Conservation (phyloP, 176 grass and related monocot species). For the Leersia perrieri region DNA sequence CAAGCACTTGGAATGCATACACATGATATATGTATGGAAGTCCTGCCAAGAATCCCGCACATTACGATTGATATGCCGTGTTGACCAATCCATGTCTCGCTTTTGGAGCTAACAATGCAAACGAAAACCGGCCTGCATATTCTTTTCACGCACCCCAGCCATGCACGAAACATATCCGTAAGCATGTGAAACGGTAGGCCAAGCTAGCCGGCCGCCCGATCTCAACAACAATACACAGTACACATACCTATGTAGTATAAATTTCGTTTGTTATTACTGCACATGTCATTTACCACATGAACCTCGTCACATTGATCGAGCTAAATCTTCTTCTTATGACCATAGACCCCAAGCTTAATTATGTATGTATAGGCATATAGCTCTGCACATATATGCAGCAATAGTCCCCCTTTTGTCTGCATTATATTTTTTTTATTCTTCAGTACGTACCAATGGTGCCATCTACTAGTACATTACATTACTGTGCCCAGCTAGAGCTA, state of each 20-base stretch:
- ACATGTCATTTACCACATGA: background rate
- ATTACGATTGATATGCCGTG: conserved; percentile 48
- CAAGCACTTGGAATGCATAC: background rate
- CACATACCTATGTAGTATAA: background rate
- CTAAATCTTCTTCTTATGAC: background rate
- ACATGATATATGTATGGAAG: background rate
- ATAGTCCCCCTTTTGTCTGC: background rate
- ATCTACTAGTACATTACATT: background rate
- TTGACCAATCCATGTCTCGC: conserved; percentile 28
- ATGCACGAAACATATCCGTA: conserved; percentile 1
- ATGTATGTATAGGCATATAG: too few species aligned
- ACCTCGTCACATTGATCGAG: background rate
- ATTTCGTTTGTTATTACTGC: background rate
- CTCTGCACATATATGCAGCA: background rate
- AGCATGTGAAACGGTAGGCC: conserved; percentile 40
- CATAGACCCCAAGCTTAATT: background rate
- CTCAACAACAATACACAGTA: background rate
- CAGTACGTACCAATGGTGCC: background rate
- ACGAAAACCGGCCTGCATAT: conserved; percentile 30
- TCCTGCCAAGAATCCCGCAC: conserved; percentile 25
- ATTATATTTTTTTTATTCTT: background rate
- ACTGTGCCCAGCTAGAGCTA: background rate
- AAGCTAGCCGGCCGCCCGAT: too few species aligned
- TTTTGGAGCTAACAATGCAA: conserved; percentile 30
- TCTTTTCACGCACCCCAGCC: background rate